Evolutionary conservation across 805 yeast genomes (phyloP), one percentile per base, ranked within the genome.

Genomic region (Lipomyces chichibuensis): DNA sequence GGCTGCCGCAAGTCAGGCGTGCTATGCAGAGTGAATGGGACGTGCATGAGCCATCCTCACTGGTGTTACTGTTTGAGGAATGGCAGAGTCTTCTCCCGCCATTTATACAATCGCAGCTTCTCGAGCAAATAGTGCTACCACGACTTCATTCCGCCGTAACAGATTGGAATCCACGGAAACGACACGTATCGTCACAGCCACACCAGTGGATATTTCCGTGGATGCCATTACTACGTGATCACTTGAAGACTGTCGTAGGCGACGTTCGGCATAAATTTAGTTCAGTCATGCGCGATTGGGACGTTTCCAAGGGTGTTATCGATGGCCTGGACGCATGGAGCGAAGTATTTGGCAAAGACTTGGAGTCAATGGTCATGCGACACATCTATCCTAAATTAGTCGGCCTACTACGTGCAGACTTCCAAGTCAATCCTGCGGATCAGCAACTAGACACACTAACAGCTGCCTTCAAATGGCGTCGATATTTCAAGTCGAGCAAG

Each of bases 11-110:
- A 25, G 71, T 81, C 4, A 63, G 73, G 1, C 46, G 70, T 0
- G 74, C 73, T 13, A 73, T 83, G 13, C 58, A 60, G 11, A 59
- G 72, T 8, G 70, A 75, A 6, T 84, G 87, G 86, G 69, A 78
- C 8, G 73, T 78, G 3, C 60, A 71, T 20, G 77, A 79, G 53
- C 83, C 85, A 0, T 78, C 79, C 57, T 62, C 80, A 13, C 81
- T 80, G 0, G 74, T 84, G 6, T 73, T 79, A 0, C 64, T 82
- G 2, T 60, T 84, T 0, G 75, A 83, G 23, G 80, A 79, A 25
- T 83, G 85, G 87, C 76, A 74, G 29, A 74, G 72, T 0, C 66
- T 83, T 1, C 62, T 84, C 2, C 80, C 83, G 2, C 58, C 59
- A 0, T 62, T 67, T 3, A 71, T 77, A 1, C 71, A 78, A 14